Percentiles rank a stretch among this genome's conserved stretches.
Conservation (phyloP, 148 eudicot genomes). For the Agrostemma githago region DNA sequence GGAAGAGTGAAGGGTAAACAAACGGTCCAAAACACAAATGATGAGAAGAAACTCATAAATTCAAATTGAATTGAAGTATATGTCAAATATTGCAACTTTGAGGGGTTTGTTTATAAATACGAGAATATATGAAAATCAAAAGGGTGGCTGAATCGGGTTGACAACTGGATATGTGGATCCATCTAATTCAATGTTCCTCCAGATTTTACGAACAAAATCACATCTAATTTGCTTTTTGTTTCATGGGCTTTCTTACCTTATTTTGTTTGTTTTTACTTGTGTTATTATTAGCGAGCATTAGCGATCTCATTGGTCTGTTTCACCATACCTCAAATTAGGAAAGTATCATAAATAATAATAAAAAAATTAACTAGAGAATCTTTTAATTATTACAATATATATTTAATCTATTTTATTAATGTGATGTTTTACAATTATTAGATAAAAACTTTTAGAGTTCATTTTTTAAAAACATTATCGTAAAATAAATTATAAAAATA, state of each 20-base stretch:
- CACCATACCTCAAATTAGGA: too few species aligned
- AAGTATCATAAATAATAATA: too few species aligned
- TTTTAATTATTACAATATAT: too few species aligned
- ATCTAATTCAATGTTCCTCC: slow-evolving; percentile 3
- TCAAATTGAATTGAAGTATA: slow-evolving; percentile 11
- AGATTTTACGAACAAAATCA: not conserved
- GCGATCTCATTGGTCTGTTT: too few species aligned
- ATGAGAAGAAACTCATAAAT: slow-evolving; percentile 13
- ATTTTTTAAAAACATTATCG: too few species aligned
- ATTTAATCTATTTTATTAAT: too few species aligned
- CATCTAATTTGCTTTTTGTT: not conserved
- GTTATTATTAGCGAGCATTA: not conserved
- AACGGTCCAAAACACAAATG: slow-evolving; percentile 28
- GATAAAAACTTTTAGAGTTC: too few species aligned
- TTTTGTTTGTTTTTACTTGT: not conserved
- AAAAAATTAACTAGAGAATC: too few species aligned
- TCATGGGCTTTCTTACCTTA: not conserved
- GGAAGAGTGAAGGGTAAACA: slow-evolving; percentile 8
- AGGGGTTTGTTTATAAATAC: not conserved
- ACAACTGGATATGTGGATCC: not conserved
- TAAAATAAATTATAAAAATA: too few species aligned
- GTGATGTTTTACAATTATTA: too few species aligned
- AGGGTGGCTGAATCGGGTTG: not conserved
- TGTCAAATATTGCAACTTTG: not conserved
- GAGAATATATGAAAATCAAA: not conserved